These are phyloP conservation scores for Collariella sp. DNA, from an alignment of 495 filamentous ascomycete species.

Conservation along the genomic window DNA sequence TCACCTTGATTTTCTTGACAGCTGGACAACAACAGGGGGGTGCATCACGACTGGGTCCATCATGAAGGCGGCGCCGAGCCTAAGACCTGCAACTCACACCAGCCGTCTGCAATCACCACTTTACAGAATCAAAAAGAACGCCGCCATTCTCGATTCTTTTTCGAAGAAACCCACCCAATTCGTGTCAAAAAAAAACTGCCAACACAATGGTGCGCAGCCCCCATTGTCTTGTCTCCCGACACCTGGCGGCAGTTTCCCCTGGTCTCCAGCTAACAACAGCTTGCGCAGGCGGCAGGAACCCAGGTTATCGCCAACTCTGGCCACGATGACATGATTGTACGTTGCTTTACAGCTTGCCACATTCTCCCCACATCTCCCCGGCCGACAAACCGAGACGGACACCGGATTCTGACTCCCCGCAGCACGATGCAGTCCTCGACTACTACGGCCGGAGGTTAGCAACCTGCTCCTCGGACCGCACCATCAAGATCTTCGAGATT, in stretches of 20 bases:
- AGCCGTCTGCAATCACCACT: background rate
- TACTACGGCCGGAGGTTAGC: slow-evolving; percentile 96
- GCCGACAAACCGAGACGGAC: background rate
- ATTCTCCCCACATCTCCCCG: background rate
- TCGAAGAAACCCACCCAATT: background rate
- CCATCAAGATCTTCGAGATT: slow-evolving; percentile 98
- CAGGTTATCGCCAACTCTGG: slow-evolving; percentile 38
- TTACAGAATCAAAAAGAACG: background rate
- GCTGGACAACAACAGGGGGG: slow-evolving; percentile 25
- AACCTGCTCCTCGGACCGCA: slow-evolving; percentile 95
- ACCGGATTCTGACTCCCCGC: slow-evolving; percentile 7
- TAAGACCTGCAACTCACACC: background rate
- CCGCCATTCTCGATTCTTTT: background rate
- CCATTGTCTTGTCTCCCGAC: background rate
- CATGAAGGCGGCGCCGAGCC: background rate
- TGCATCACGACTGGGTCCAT: background rate
- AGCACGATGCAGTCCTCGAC: slow-evolving; percentile 97
- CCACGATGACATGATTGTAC: slow-evolving; percentile 99
- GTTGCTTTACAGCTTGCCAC: slow-evolving; percentile 28
- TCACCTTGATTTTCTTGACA: slow-evolving; percentile 27
- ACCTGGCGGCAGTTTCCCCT: background rate
- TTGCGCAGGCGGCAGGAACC: slow-evolving; percentile 22
- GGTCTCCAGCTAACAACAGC: background rate
- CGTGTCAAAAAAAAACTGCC: background rate
- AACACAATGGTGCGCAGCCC: slow-evolving; percentile 14